Percentiles rank a stretch among this genome's conserved stretches.
phyloP scores from a whole-genome alignment of 306 rosid genomes.

The Adenanthera pavonina region DNA sequence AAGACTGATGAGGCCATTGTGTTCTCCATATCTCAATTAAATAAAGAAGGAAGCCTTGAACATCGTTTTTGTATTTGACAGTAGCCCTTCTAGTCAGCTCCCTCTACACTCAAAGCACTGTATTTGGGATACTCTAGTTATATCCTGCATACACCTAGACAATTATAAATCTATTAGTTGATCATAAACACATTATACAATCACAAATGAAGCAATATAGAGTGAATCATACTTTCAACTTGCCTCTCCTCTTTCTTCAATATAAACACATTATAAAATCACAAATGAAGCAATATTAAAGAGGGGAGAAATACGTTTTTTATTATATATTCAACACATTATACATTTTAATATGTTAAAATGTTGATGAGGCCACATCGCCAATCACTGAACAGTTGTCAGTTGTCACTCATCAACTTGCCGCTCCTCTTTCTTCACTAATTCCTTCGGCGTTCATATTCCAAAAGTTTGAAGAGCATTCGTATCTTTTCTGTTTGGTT shows the following conservation, averaged over 20 bases:
- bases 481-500: background rate
- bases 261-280: background rate
- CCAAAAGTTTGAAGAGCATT: background rate
- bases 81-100: constrained; percentile 19
- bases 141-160: constrained; percentile 40
- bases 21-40: constrained; percentile 40
- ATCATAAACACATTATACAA: background rate
- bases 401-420: background rate
- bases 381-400: background rate
- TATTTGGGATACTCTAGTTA: background rate
- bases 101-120: constrained; percentile 15
- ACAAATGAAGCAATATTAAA: background rate
- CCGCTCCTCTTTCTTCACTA: background rate
- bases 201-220: background rate
- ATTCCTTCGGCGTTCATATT: background rate
- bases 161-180: background rate
- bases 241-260: too few relatives aligned
- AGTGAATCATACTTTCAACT: background rate
- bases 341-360: background rate
- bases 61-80: constrained; percentile 36
- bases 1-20: constrained; percentile 61
- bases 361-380: background rate
- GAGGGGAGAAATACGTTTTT: too few relatives aligned
- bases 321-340: too few relatives aligned
- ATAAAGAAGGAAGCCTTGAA: constrained; percentile 40